Percentiles rank a stretch among this genome's conserved stretches.
phyloP scores from a whole-genome alignment of 805 yeast species.

The Pichia manshurica region DNA sequence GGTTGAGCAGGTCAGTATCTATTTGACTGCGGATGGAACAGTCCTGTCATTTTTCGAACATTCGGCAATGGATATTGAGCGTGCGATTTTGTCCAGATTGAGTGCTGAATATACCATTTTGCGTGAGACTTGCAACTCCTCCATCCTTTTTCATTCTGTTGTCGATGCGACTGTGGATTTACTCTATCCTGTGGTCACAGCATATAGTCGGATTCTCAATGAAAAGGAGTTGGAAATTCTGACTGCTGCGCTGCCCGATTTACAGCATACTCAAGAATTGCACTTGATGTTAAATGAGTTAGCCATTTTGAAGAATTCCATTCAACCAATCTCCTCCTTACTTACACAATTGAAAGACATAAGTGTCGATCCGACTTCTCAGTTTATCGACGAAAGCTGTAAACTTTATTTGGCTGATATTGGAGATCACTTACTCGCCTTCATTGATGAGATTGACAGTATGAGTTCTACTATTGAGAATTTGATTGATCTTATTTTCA shows the following conservation, averaged over 20 bases:
- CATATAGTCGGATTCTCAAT: constrained; percentile 42
- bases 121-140: constrained; percentile 46
- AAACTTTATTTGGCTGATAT: constrained; percentile 49
- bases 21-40: constrained; percentile 38
- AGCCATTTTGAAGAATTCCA: constrained; percentile 39
- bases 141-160: constrained; percentile 48
- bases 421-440: constrained; percentile 48
- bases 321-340: constrained; percentile 43
- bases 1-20: constrained; percentile 51
- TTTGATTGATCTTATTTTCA: constrained; percentile 47
- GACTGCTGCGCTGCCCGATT: constrained; percentile 36
- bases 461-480: constrained; percentile 49
- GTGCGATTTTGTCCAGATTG: constrained; percentile 45
- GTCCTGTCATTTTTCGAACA: constrained; percentile 55
- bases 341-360: constrained; percentile 42
- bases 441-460: constrained; percentile 47
- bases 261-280: constrained; percentile 45
- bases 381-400: constrained; percentile 37
- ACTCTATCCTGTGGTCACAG: constrained; percentile 46
- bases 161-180: constrained; percentile 52
- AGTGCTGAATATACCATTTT: constrained; percentile 41
- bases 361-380: constrained; percentile 19
- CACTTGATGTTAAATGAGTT: constrained; percentile 52
- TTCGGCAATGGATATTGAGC: constrained; percentile 46
- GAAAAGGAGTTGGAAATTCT: constrained; percentile 49